A percentile compares a stretch with the other conserved stretches of the same genome.
phyloP scores from a whole-genome alignment of 306 rosid species.

The Ammopiptanthus mongolicus region DNA sequence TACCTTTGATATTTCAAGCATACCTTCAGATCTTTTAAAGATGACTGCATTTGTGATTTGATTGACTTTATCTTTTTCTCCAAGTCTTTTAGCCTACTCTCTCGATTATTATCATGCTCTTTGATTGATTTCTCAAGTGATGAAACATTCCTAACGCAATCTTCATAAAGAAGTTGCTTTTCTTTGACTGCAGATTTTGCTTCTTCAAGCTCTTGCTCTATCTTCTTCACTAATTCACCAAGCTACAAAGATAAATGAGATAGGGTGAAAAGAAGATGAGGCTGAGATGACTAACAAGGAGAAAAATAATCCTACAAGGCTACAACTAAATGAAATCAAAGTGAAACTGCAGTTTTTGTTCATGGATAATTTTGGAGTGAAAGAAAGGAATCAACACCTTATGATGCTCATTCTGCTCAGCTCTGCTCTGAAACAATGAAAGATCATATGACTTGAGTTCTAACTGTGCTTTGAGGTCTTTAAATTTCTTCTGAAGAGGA shows the following conservation, averaged over 20 bases:
- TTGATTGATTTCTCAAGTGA: constrained; percentile 79
- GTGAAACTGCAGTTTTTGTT: background rate
- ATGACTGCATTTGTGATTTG: constrained; percentile 77
- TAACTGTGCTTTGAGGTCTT: constrained; percentile 60
- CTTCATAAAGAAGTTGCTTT: constrained; percentile 52
- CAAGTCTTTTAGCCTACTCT: constrained; percentile 69
- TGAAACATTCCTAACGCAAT: constrained; percentile 56
- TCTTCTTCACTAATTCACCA: constrained; percentile 81
- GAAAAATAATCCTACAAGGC: background rate
- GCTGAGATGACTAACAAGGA: constrained; percentile 6
- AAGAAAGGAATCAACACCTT: constrained; percentile 56
- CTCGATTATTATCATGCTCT: constrained; percentile 75
- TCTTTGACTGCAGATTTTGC: constrained; percentile 61
- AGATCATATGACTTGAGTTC: constrained; percentile 85
- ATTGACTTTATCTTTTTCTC: constrained; percentile 75
- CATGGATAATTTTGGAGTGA: background rate
- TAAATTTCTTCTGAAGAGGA: constrained; percentile 76
- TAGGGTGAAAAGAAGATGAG: background rate
- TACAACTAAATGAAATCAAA: background rate
- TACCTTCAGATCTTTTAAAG: constrained; percentile 83
- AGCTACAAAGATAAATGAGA: constrained; percentile 48
- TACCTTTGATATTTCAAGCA: constrained; percentile 1
- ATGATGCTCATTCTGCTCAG: constrained; percentile 93
- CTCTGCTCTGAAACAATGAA: constrained; percentile 77
- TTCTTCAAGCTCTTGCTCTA: constrained; percentile 82